Evolutionary conservation across 164 flowering plant species (phyloP), one percentile per base, ranked within the genome.

Genomic region (Magnolia sinica): DNA sequence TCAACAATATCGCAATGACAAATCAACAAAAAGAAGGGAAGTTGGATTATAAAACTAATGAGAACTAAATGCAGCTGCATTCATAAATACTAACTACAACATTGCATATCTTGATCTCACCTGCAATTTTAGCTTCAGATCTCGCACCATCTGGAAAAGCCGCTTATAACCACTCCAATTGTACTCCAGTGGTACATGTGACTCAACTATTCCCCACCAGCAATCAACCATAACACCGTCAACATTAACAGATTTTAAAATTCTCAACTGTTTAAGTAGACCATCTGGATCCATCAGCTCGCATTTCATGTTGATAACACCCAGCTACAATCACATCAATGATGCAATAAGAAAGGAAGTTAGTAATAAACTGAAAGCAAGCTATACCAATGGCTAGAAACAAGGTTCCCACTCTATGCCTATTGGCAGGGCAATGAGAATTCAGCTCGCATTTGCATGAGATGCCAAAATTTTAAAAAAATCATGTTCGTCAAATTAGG

Each of bases 151-250:
- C 80, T 89, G 93, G 79, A 96, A 91, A 37, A 93, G 91, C 79
- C 80, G 80, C 76, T 78, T 91, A 82, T 95, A 95, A 61, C 96
- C 98, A 85, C 74, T 84, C 97, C 98, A 93, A 22, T 91, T 88
- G 79, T 93, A 95, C 69, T 85, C 87, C 78, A 86, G 94, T 1
- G 98, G 98, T 37, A 82, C 78, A 82, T 87, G 89, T 23, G 91
- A 88, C 87, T 95, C 98, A 19, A 93, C 98, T 63, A 93, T 86
- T 64, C 98, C 98, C 98, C 98, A 95, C 98, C 98, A 95, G 78
- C 94, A 91, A 80, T 95, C 96, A 75, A 93, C 88, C 97, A 88
- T 91, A 67, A 93, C 89, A 61, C 98, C 98, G 82, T 95, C 98
- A 74, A 95, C 87, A 75, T 89, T 91, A 66, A 84, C 73, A 49